Percentiles rank a stretch among this genome's conserved stretches.
These are phyloP conservation scores for Scutellaria galericulata DNA, from an alignment of 257 asterid genomes.

Conservation along the genomic window DNA sequence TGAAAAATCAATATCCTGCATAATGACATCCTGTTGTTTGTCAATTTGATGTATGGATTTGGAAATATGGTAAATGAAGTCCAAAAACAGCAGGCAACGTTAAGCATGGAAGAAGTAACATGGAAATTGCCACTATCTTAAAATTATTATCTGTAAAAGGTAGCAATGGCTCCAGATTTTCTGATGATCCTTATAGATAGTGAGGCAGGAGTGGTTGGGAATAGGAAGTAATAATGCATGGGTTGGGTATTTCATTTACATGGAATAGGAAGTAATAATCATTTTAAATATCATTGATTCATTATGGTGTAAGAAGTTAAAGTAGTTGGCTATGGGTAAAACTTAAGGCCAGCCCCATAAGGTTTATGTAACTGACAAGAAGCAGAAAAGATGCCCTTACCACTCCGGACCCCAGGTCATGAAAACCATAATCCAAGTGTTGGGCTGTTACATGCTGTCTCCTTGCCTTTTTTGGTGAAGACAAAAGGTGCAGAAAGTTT, in stretches of 20 bases:
- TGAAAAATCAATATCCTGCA: slow-evolving; percentile 52
- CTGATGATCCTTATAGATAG: slow-evolving; percentile 24
- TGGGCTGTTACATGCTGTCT: slow-evolving; percentile 44
- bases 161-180: slow-evolving; percentile 3
- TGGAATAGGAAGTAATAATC: slow-evolving; percentile 1
- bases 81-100: slow-evolving; percentile 16
- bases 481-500: slow-evolving; percentile 48
- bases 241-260: slow-evolving; percentile 2
- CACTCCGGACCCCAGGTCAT: slow-evolving; percentile 50
- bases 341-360: slow-evolving; percentile 16
- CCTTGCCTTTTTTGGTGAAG: slow-evolving; percentile 52
- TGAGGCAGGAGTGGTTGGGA: slow-evolving; percentile 4
- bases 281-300: neutral
- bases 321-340: slow-evolving; percentile 14
- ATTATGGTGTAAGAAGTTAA: neutral
- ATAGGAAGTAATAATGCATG: slow-evolving; percentile 1
- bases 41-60: slow-evolving; percentile 25
- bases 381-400: slow-evolving; percentile 47
- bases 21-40: slow-evolving; percentile 47
- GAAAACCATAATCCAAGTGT: slow-evolving; percentile 47
- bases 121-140: slow-evolving; percentile 22
- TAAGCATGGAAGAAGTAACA: neutral
- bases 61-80: slow-evolving; percentile 20
- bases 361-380: slow-evolving; percentile 27
- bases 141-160: slow-evolving; percentile 18